A percentile compares a stretch with the other conserved stretches of the same genome.
These are phyloP conservation scores for Lyophyllum atratum DNA, from an alignment of 768 basidiomycete species.

Conservation along the genomic window DNA sequence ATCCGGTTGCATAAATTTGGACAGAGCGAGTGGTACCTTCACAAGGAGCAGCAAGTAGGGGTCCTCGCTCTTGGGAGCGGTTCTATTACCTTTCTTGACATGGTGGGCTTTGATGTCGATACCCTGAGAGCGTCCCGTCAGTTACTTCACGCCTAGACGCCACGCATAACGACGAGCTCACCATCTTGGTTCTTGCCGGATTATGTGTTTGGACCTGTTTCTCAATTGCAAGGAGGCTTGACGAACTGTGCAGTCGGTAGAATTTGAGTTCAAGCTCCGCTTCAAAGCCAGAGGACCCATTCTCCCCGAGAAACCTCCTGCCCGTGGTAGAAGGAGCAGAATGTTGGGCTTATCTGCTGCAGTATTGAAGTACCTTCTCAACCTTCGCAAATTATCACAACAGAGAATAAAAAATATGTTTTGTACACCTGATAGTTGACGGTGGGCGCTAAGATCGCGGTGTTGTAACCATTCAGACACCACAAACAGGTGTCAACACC, in stretches of 20 bases:
- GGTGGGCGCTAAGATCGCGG: conserved; percentile 15
- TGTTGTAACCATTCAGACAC: conserved; percentile 17
- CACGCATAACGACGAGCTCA: conserved; percentile 56
- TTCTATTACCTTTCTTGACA: conserved; percentile 96
- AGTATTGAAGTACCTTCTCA: neutral
- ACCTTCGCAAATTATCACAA: neutral
- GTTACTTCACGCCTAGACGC: conserved; percentile 16
- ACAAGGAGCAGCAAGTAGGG: conserved; percentile 97
- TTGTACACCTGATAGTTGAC: neutral
- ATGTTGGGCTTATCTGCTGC: neutral
- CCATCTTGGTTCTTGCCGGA: conserved; percentile 77
- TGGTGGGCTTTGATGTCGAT: conserved; percentile 96
- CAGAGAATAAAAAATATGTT: neutral
- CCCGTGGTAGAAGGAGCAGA: neutral
- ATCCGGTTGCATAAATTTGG: conserved; percentile 8
- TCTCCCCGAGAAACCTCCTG: neutral
- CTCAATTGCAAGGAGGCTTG: conserved; percentile 49
- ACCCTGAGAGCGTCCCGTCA: conserved; percentile 57
- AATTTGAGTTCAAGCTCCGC: conserved; percentile 47
- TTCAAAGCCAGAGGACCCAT: conserved; percentile 20
- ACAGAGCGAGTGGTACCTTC: conserved; percentile 61
- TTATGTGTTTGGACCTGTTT: conserved; percentile 52
- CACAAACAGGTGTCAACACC: conserved; percentile 48
- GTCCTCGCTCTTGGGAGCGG: conserved; percentile 98
- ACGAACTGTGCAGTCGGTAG: conserved; percentile 62